Evolutionary conservation across 2,329 filamentous ascomycete species (phyloP), one percentile per base, ranked within the genome.

Genomic region (Fonsecaea erecta): DNA sequence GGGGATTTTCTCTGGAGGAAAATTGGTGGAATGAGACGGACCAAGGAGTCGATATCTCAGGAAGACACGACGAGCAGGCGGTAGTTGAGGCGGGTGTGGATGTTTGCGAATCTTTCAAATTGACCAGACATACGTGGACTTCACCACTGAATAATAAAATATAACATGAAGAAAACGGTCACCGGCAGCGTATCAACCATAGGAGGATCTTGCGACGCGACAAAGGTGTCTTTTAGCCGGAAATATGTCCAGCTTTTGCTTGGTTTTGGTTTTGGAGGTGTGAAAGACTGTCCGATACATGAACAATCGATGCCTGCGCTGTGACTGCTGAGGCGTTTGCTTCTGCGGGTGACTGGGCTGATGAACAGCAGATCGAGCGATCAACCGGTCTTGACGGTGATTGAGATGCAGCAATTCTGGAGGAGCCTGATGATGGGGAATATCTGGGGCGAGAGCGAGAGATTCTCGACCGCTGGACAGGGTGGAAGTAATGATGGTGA

Each of bases 251-350:
- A 96, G 92, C 91, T 92, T 92, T 85, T 92, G 88, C 85, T 92
- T 92, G 87, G 89, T 89, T 84, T 90, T 88, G 89, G 94, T 90
- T 91, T 89, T 91, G 88, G 92, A 93, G 89, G 92, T 88, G 90
- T 91, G 88, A 88, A 87, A 87, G 88, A 90, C 90, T 91, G 92
- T 90, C 92, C 93, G 93, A 97, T 96, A 96, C 93, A 96, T 96
- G 96, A 91, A 96, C 92, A 90, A 83, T 83, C 78, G 75, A 62
- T 66, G 65, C 43, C 54, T 70, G 68, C 67, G 65, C 54, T 65
- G 43, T 64, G 66, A 65, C 54, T 58, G 28, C 21, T 60, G 57
- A 52, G 32, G 57, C 43, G 57, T 52, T 60, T 65, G 63, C 46
- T 55, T 63, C 43, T 73, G 16, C 14, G 30, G n/a, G 12, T 40